Evolutionary conservation across 208 protist species (phyloP), one percentile per base, ranked within the genome.

Genomic region (Trypanosoma theileri): DNA sequence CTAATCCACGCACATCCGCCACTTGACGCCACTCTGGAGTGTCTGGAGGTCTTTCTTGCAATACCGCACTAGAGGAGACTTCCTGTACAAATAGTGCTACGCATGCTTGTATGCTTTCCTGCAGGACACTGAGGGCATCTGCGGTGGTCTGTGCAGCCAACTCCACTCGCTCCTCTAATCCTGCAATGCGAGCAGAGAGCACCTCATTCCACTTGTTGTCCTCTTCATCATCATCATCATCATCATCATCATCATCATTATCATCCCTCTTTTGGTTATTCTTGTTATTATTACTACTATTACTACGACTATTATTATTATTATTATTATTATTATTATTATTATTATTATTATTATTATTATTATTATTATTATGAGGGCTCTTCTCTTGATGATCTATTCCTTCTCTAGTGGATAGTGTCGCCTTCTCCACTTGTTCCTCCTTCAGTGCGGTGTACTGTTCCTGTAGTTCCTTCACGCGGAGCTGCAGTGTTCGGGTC

Each of bases 81-180:
- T 79, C 69, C 13, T 67, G 60, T 0, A 68, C 56, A 12, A 85
- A 82, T 22, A 71, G 65, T 0, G 22, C 42, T 0, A 93, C 81
- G 45, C 84, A 87, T n/a, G 82, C 44, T 45, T 81, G 45, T 9
- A 75, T 57, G 26, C 71, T 55, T 24, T 69, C 58, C 14, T 72
- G 69, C 17, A 71, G 26, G 6, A 1, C 45, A 6, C 53, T 66
- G 7, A 75, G 50, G 1, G 69, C 65, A 42, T 80, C 75, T 7
- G 59, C 69, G n/a, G 42, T 71, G 50, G 67, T 59, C 11, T 74
- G 41, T 17, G 64, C 55, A 17, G 67, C 51, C 6, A 1, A 57
- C 9, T 74, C 54, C 12, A 56, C 26, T 26, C 69, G 62, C 7
- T 44, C 2, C 59, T 80, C 71, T 16, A 84, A 24, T 50, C 46